Evolutionary conservation across 129 eudicot species (phyloP), one percentile per base, ranked within the genome.

Genomic region (Glebionis coronaria): DNA sequence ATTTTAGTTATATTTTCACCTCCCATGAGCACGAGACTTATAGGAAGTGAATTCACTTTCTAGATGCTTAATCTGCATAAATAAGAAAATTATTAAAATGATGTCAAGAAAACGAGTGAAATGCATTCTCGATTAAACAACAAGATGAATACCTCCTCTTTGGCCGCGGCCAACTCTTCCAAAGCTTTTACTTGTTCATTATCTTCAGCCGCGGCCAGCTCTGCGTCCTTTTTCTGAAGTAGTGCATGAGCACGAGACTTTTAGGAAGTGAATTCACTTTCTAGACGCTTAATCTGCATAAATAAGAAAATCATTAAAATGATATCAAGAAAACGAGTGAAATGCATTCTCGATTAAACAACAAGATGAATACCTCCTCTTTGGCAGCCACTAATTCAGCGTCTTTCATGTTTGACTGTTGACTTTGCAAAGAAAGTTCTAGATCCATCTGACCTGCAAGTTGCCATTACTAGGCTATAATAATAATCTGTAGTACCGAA

Each of bases 161-260:
- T n/a, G n/a, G n/a, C n/a, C n/a, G n/a, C n/a, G n/a, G n/a, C n/a
- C n/a, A n/a, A n/a, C n/a, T n/a, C n/a, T 79, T 94, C 99, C 62
- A 76, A 87, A 62, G 85, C 87, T 79, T 77, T 84, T 46, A 94
- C 70, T 66, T 82, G 91, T 69, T 94, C 99, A 54, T 83, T 87
- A 65, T 94, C 88, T 76, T 51, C 84, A 25, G 94, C 99, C 67
- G 99, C 85, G 35, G 88, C 94, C 63, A 94, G 64, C 21, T 94
- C 99, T 16, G 97, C 90, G 64, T 94, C 99, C 78, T 94, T 94
- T 71, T 68, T 89, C 75, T 94, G 99, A 72, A 94, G 97, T 82
- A 94, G 94, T 72, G 99, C 90, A 73, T 94, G 95, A 50, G 99
- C 99, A 68, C 99, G 97, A 65, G 82, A 85, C 85, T 89, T 94